phyloP scores from a whole-genome alignment of 106 monocot species.

The Dioscorea alata region DNA sequence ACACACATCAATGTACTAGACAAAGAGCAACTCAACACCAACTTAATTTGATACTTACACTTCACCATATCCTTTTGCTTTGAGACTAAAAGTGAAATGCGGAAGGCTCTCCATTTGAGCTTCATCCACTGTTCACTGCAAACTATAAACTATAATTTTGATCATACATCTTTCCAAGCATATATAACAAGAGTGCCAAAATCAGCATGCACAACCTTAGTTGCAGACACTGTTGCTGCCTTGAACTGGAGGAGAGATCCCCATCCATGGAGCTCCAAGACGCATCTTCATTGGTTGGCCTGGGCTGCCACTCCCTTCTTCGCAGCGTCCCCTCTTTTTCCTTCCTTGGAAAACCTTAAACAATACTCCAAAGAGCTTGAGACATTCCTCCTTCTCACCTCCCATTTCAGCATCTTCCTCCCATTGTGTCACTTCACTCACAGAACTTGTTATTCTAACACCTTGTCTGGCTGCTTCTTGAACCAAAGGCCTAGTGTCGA shows the following conservation, averaged over 20 bases:
- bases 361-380: slow-evolving; percentile 41
- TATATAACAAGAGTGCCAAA: neutral
- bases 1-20: no score
- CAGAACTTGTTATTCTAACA: neutral
- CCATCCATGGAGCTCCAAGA: slow-evolving; percentile 14
- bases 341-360: slow-evolving; percentile 3
- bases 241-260: slow-evolving; percentile 5
- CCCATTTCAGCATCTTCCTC: neutral
- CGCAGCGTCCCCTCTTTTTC: slow-evolving; percentile 19
- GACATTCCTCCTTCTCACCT: slow-evolving; percentile 1
- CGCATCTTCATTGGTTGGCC: slow-evolving; percentile 4
- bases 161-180: neutral
- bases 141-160: no score
- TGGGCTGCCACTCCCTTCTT: neutral
- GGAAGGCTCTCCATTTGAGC: no score
- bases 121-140: no score
- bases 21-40: no score
- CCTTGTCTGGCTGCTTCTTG: neutral
- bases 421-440: neutral
- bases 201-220: neutral
- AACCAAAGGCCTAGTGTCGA: slow-evolving; percentile 14
- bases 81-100: no score
- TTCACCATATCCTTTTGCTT: no score
- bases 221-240: slow-evolving; percentile 13
- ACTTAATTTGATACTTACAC: no score